These are phyloP conservation scores for Ambrosia trifida DNA, from an alignment of 129 eudicot species.

Conservation along the genomic window DNA sequence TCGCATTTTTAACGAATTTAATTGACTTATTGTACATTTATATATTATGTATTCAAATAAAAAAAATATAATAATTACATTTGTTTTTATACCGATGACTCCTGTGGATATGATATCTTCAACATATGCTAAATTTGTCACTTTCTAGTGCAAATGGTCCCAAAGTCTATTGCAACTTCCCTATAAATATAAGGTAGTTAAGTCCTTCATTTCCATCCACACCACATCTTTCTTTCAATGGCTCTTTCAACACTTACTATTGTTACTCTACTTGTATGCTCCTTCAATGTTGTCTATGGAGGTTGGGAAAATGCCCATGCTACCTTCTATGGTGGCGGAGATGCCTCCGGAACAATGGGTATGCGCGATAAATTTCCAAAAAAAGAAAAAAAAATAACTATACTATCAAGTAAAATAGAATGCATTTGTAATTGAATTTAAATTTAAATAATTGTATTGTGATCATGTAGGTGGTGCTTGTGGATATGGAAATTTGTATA, in stretches of 20 bases:
- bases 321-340: conserved; percentile 89
- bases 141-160: conserved; percentile 22
- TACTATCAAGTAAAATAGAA: not conserved
- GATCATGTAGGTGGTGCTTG: conserved; percentile 77
- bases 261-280: conserved; percentile 39
- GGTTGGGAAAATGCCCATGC: conserved; percentile 82
- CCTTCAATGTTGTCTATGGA: conserved; percentile 47
- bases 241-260: conserved; percentile 38
- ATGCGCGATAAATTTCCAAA: conserved; percentile 16
- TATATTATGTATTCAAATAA: not conserved
- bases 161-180: conserved; percentile 29
- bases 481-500: conserved; percentile 81
- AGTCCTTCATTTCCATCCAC: conserved; percentile 31
- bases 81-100: not conserved
- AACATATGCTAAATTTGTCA: conserved; percentile 1
- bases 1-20: not conserved
- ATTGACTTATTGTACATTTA: not conserved
- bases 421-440: not conserved
- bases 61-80: not conserved
- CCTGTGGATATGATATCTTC: not conserved
- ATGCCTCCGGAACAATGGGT: conserved; percentile 97
- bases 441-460: not conserved
- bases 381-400: not conserved
- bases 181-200: conserved; percentile 50
- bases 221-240: conserved; percentile 38